A percentile compares a stretch with the other conserved stretches of the same genome.
phyloP scores from a whole-genome alignment of 2,329 filamentous ascomycete genomes.

The Pseudogymnoascus sp. region DNA sequence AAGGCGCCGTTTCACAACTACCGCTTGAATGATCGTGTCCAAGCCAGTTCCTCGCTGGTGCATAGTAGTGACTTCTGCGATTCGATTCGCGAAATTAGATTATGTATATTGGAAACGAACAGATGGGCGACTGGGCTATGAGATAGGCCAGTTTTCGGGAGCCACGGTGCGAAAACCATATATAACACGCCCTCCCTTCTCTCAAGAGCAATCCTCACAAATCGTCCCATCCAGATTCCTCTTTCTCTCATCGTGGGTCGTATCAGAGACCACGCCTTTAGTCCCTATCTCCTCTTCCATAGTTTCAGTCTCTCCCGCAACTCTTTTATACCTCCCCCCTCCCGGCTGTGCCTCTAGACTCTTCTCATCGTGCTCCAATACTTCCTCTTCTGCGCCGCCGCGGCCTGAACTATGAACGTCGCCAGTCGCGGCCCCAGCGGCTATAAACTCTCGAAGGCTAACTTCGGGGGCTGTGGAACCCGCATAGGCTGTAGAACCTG shows the following conservation, averaged over 20 bases:
- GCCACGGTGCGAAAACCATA: too few species aligned
- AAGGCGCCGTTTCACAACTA: too few species aligned
- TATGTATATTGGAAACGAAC: too few species aligned
- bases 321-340: conserved; percentile 8
- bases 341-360: conserved; percentile 3
- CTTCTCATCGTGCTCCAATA: conserved; percentile 1
- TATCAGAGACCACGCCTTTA: not conserved
- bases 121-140: too few species aligned
- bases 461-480: not conserved
- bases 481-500: not conserved
- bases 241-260: conserved; percentile 9
- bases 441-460: not conserved
- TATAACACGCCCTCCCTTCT: not conserved
- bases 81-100: too few species aligned
- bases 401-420: not conserved
- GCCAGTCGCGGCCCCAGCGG: not conserved
- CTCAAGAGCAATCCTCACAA: conserved; percentile 14
- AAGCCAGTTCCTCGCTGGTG: too few species aligned
- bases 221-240: conserved; percentile 12
- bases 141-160: too few species aligned
- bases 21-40: too few species aligned
- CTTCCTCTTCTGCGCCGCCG: not conserved
- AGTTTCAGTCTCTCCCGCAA: not conserved
- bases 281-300: not conserved
- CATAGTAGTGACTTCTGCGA: too few species aligned